Base-by-base conservation (phyloP, 129 eudicot genomes). In the Glebionis coronaria region DNA sequence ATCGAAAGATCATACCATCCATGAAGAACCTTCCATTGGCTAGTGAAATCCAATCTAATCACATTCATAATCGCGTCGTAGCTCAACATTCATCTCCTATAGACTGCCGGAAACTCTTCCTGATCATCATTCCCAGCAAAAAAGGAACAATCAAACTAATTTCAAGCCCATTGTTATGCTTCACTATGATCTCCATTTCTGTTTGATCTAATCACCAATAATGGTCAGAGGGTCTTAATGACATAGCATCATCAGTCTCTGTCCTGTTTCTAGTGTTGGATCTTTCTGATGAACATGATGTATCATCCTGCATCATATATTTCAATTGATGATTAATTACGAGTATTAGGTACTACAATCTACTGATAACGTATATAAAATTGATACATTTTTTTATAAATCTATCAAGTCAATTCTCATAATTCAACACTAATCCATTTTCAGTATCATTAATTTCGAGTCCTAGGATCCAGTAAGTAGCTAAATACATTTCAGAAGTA, bases 241-340 rank as follows among this genome's bases (percentile, higher is more conserved):
- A 38, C 35, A 29, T 58, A 19, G 16, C 47, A 10, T 45, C 67
- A 59, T 70, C 67, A 13, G 38, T 59, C 63, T 75, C 73, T 69
- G 69, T 68, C 38, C 74, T 59, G 55, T 56, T 51, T 67, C 52
- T 75, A 49, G 47, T 7, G 19, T 23, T 59, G 12, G 21, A 67
- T 68, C 58, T 40, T 11, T 75, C 65, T 21, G 80, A 68, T 75
- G 80, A 75, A 60, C 64, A 75, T 16, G 44, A 25, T 12, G 80
- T 61, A 60, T 75, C 80, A 28, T 68, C 80, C 80, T 75, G 69
- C 47, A 75, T 60, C 64, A 56, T 45, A 49, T 71, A 5, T 59
- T 4, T n/a, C n/a, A 15, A 71, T 11, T 46, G 16, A 19, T 35
- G 21, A 59, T 59, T 71, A 46, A 31, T 3, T 28, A 71, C 50